Conservation (phyloP, 345 rosid species). For the Syzygium oleosum region DNA sequence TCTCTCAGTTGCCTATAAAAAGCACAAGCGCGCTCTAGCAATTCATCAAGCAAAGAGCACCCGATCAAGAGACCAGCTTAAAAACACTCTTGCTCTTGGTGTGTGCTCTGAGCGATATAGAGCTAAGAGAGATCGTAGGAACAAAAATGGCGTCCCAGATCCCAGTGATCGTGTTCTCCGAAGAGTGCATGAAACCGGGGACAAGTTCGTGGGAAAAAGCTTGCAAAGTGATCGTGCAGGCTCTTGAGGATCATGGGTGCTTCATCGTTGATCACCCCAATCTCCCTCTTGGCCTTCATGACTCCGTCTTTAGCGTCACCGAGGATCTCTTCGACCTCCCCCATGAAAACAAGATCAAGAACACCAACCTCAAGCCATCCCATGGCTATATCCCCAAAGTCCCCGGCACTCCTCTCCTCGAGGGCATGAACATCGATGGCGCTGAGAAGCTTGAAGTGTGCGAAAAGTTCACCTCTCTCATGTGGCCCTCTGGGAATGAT, state of each 20-base stretch:
- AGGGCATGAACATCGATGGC: constrained; percentile 33
- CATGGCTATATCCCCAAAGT: constrained; percentile 26
- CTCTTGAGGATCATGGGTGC: constrained; percentile 26
- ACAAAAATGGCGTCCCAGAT: background rate
- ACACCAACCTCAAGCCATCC: constrained; percentile 23
- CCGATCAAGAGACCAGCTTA: background rate
- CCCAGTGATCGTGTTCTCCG: constrained; percentile 7
- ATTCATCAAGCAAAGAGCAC: background rate
- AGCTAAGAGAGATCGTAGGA: background rate
- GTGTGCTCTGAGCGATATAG: background rate
- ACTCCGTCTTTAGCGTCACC: background rate
- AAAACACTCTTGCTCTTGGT: background rate
- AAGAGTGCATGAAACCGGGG: constrained; percentile 4
- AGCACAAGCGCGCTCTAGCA: background rate
- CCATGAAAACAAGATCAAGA: constrained; percentile 26
- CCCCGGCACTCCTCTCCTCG: constrained; percentile 27
- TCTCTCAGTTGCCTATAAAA: background rate
- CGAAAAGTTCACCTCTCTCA: constrained; percentile 20
- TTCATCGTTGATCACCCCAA: constrained; percentile 8
- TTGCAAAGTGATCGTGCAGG: constrained; percentile 6
- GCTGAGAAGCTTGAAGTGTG: constrained; percentile 17
- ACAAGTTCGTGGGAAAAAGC: constrained; percentile 13
- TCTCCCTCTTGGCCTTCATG: constrained; percentile 6
- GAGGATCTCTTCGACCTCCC: constrained; percentile 24
- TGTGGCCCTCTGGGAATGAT: constrained; percentile 52